A percentile compares a stretch with the other conserved stretches of the same genome.
Conservation (phyloP, 2,329 filamentous ascomycete species). For the Colletotrichum endophyticum region DNA sequence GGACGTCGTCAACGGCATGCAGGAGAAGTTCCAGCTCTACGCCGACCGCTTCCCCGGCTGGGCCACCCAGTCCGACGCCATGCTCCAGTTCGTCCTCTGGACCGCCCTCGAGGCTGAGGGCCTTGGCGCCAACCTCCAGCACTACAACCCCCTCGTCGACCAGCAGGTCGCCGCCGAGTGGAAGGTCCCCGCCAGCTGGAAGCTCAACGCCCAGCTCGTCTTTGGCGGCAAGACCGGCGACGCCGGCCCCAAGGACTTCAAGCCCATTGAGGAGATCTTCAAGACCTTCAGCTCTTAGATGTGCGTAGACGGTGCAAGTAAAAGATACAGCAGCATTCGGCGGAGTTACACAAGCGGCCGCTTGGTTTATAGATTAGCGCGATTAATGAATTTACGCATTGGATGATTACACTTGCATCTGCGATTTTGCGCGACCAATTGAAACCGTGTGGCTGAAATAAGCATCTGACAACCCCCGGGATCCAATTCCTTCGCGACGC, state of each 20-base stretch:
- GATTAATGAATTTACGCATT: slow-evolving; percentile 15
- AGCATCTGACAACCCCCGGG: not conserved
- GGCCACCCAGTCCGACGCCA: slow-evolving; percentile 78
- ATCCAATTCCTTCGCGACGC: not conserved
- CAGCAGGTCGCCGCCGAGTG: slow-evolving; percentile 71
- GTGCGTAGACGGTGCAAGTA: not conserved
- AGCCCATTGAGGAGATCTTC: slow-evolving; percentile 69
- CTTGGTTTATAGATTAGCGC: not conserved
- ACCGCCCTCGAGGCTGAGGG: slow-evolving; percentile 83
- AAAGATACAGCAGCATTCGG: not conserved
- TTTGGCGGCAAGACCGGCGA: slow-evolving; percentile 71
- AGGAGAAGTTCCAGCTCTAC: slow-evolving; percentile 74
- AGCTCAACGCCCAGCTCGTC: slow-evolving; percentile 82
- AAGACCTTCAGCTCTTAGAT: slow-evolving; percentile 64
- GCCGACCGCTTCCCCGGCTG: slow-evolving; percentile 81
- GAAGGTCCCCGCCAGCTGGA: slow-evolving; percentile 75
- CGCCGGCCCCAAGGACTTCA: slow-evolving; percentile 67
- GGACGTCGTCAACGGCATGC: slow-evolving; percentile 66
- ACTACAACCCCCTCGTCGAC: slow-evolving; percentile 90
- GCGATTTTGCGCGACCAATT: not conserved
- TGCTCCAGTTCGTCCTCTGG: slow-evolving; percentile 85
- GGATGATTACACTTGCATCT: not conserved
- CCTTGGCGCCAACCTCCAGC: slow-evolving; percentile 87
- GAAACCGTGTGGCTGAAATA: not conserved
- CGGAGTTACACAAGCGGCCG: not conserved